Evolutionary conservation across 2,329 filamentous ascomycete genomes (phyloP).

Genomic region (Boeremia exigua): DNA sequence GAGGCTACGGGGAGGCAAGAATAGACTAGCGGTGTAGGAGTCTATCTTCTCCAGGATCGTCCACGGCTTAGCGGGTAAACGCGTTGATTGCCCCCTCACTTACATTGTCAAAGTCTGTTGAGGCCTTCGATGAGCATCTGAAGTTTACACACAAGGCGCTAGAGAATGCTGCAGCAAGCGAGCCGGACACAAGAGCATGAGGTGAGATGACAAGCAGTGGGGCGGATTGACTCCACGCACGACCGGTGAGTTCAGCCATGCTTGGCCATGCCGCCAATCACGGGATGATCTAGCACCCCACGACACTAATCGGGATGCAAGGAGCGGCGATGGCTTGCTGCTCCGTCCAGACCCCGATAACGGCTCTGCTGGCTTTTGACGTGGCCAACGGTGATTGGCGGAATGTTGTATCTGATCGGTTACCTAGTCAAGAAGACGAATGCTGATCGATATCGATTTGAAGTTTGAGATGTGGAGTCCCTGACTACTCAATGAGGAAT

Average conservation of each 20-base stretch:
- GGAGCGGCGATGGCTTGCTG: conserved; percentile 44
- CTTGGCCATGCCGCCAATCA: conserved; percentile 31
- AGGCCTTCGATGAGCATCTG: conserved; percentile 32
- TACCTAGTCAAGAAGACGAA: conserved; percentile 22
- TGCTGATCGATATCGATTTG: conserved; percentile 20
- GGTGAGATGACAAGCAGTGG: conserved; percentile 36
- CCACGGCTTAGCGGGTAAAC: conserved; percentile 36
- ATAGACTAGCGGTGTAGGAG: conserved; percentile 45
- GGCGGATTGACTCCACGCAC: conserved; percentile 26
- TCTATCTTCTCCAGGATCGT: conserved; percentile 17
- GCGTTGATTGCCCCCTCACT: conserved; percentile 28
- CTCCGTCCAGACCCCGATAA: conserved; percentile 45
- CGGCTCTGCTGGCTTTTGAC: conserved; percentile 45
- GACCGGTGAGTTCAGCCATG: conserved; percentile 34
- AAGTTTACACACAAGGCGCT: conserved; percentile 35
- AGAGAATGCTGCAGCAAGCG: conserved; percentile 42
- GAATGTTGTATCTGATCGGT: conserved; percentile 37
- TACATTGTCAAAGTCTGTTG: conserved; percentile 28
- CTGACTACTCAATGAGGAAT: neutral
- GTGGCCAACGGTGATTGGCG: conserved; percentile 47
- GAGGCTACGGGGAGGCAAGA: conserved; percentile 23
- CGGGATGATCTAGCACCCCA: conserved; percentile 20
- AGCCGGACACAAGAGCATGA: conserved; percentile 24
- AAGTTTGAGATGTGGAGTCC: neutral
- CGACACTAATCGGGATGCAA: conserved; percentile 42